phyloP scores from a whole-genome alignment of 2,329 filamentous ascomycete species.

The Pseudogymnoascus sp. region DNA sequence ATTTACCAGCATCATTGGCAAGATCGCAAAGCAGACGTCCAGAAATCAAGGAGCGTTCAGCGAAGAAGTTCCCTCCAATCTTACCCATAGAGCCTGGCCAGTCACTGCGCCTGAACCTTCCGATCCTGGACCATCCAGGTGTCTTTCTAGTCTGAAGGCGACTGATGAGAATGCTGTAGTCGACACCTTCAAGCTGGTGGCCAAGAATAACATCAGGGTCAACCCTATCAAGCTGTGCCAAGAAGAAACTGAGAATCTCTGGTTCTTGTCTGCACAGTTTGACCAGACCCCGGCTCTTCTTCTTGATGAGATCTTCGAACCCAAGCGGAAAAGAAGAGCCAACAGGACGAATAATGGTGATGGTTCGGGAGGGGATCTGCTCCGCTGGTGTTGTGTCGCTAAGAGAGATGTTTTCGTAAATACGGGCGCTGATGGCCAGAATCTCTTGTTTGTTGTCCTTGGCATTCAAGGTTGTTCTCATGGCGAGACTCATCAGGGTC shows the following conservation, averaged over 20 bases:
- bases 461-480: slow-evolving; percentile 80
- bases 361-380: slow-evolving; percentile 79
- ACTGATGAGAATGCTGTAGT: slow-evolving; percentile 84
- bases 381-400: slow-evolving; percentile 83
- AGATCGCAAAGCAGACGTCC: slow-evolving; percentile 89
- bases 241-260: slow-evolving; percentile 77
- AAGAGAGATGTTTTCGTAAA: slow-evolving; percentile 85
- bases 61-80: slow-evolving; percentile 82
- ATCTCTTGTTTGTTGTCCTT: slow-evolving; percentile 97
- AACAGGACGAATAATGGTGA: slow-evolving; percentile 81
- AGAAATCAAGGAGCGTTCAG: slow-evolving; percentile 80
- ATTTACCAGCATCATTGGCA: slow-evolving; percentile 94
- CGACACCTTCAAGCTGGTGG: slow-evolving; percentile 93
- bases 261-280: slow-evolving; percentile 77
- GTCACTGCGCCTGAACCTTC: slow-evolving; percentile 69
- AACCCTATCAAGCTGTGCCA: slow-evolving; percentile 77
- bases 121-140: slow-evolving; percentile 89
- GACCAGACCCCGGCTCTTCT: slow-evolving; percentile 67
- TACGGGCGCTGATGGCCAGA: slow-evolving; percentile 77
- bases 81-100: slow-evolving; percentile 87
- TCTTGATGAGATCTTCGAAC: slow-evolving; percentile 68
- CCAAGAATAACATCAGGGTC: slow-evolving; percentile 93
- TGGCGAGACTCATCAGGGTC: slow-evolving; percentile 89
- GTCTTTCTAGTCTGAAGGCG: slow-evolving; percentile 85
- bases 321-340: slow-evolving; percentile 71